Evolutionary conservation across 2,329 filamentous ascomycete species (phyloP), one percentile per base, ranked within the genome.

Genomic region (Colletotrichum tamarilloi): DNA sequence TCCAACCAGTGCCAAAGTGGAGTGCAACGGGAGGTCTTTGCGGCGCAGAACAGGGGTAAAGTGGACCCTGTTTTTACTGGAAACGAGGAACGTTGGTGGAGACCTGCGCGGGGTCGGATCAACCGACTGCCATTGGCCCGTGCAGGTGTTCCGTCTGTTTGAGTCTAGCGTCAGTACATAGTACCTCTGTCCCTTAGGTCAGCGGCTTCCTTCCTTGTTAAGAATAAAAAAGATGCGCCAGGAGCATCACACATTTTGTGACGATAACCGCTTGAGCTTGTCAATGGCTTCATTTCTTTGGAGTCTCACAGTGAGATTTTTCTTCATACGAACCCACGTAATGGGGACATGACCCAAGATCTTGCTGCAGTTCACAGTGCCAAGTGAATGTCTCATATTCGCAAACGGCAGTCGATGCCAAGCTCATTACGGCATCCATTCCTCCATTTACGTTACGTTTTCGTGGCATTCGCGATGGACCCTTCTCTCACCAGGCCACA

Each of bases 41-140:
- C 60, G 28, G 53, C 38, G 28, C 22, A 24, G 56, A 63, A 71
- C 71, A 73, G 69, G 71, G 71, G 52, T 62, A 57, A 52, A 71
- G 38, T 66, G 67, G 71, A 12, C 16, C 32, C 6, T 5, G 16
- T 19, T 58, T 66, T 52, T 62, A 73, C 67, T 73, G 60, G 67
- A 70, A 73, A 73, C 60, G 56, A 66, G 14, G 9, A 30, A 5
- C 22, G 16, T n/a, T 35, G 35, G 49, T 46, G 60, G 67, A 55
- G 60, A 16, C 32, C 59, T 24, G 49, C 60, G 70, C 67, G 71
- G 71, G 71, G 71, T 30, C 28, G 56, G 42, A 49, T 56, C 30
- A 65, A 42, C 35, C 26, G 56, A 26, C 12, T 60, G 12, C 30
- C n/a, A 73, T 73, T 73, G 67, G 71, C 24, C 57, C 3, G 56